Evolutionary conservation across 2,329 filamentous ascomycete species (phyloP).

Genomic region (Aureobasidium lini): DNA sequence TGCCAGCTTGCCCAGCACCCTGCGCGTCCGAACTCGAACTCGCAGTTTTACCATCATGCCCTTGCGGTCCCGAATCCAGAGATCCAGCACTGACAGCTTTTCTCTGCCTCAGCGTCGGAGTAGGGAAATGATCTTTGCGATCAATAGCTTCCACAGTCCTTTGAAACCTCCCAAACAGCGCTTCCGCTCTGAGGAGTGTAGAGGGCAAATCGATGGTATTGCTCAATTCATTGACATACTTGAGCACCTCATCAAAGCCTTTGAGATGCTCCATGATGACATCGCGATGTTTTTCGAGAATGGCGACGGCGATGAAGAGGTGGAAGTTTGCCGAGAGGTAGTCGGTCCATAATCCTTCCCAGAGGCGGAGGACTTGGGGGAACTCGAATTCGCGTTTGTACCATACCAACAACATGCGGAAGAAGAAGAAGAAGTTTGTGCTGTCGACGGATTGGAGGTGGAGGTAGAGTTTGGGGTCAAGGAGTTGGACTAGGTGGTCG

Average conservation of each 20-base stretch:
- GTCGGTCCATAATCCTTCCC: constrained; percentile 94
- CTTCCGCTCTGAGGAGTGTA: constrained; percentile 80
- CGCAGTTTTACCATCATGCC: not conserved
- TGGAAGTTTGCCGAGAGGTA: constrained; percentile 85
- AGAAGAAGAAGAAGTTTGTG: constrained; percentile 99
- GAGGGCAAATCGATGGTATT: constrained; percentile 85
- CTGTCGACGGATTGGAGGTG: constrained; percentile 86
- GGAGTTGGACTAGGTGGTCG: constrained; percentile 90
- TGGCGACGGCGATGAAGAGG: constrained; percentile 86
- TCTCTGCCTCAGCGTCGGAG: constrained; percentile 41
- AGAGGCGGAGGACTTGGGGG: constrained; percentile 76
- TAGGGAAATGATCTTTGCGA: constrained; percentile 79
- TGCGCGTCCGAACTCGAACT: constrained; percentile 7
- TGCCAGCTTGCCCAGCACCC: not conserved
- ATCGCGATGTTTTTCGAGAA: constrained; percentile 78
- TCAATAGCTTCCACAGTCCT: constrained; percentile 85
- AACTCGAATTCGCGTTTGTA: constrained; percentile 96
- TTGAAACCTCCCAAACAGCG: constrained; percentile 80
- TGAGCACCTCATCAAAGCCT: constrained; percentile 94
- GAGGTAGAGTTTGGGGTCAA: constrained; percentile 89
- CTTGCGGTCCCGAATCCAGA: not conserved
- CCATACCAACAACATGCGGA: constrained; percentile 97
- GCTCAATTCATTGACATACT: constrained; percentile 96
- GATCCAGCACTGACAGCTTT: constrained; percentile 29
- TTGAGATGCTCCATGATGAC: constrained; percentile 92